A percentile compares a stretch with the other conserved stretches of the same genome.
Evolutionary conservation across 176 grass and related monocot genomes (phyloP).

Genomic region (Oryza meridionalis): DNA sequence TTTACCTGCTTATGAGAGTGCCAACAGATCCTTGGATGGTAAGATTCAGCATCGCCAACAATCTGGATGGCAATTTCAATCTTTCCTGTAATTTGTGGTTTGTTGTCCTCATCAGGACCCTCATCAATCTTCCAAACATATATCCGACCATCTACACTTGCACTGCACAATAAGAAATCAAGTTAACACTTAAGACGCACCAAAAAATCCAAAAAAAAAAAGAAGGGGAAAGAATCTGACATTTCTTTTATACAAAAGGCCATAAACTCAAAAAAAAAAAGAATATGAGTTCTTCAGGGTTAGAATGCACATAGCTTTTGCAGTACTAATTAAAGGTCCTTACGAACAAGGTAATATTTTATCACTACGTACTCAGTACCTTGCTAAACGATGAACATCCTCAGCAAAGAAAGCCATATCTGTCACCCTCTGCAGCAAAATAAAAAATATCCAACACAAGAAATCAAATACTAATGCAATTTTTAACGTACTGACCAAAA

Average conservation of each 20-base stretch:
- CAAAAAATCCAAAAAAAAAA: background rate
- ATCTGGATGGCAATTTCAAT: slow-evolving; percentile 87
- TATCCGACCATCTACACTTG: slow-evolving; percentile 87
- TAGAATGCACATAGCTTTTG: slow-evolving; percentile 9
- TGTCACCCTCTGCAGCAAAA: slow-evolving; percentile 86
- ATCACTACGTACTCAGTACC: slow-evolving; percentile 61
- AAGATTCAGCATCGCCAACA: slow-evolving; percentile 69
- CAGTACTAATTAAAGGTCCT: background rate
- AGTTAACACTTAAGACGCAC: slow-evolving; percentile 16
- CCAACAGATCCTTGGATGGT: slow-evolving; percentile 99
- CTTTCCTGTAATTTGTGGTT: slow-evolving; percentile 88
- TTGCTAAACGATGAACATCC: slow-evolving; percentile 96
- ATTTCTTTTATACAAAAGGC: slow-evolving; percentile 2
- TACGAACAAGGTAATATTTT: slow-evolving; percentile 16
- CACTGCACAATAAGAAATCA: slow-evolving; percentile 56
- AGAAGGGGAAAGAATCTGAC: background rate
- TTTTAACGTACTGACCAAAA: slow-evolving; percentile 3
- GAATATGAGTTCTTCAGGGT: background rate
- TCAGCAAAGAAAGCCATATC: slow-evolving; percentile 99
- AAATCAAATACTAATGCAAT: slow-evolving; percentile 36
- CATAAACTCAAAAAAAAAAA: background rate
- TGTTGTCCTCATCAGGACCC: slow-evolving; percentile 85
- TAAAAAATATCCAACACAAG: slow-evolving; percentile 25
- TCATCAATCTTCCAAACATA: slow-evolving; percentile 98
- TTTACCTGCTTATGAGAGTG: slow-evolving; percentile 98